A percentile compares a stretch with the other conserved stretches of the same genome.
Evolutionary conservation across 176 grass and related monocot genomes (phyloP).

Genomic region (Zizania latifolia): DNA sequence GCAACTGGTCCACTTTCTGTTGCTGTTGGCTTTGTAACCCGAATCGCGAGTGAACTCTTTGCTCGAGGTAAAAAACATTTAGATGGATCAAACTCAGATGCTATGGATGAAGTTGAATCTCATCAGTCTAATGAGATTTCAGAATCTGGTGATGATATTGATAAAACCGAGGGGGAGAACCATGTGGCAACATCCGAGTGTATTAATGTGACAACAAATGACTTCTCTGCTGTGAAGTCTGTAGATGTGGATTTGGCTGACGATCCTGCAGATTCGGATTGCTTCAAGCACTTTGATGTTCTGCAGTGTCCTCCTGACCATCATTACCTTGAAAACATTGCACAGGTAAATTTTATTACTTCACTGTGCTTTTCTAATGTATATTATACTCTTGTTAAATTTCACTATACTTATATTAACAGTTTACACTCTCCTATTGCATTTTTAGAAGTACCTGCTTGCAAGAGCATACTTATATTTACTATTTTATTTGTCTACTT

Average conservation of each 20-base stretch:
- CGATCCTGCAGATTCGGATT: conserved; percentile 34
- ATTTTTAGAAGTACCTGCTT: background rate
- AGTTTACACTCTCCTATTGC: background rate
- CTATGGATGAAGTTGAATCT: conserved; percentile 58
- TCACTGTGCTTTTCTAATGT: too few species aligned
- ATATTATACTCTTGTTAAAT: background rate
- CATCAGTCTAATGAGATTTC: conserved; percentile 43
- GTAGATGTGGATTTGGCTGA: conserved; percentile 33
- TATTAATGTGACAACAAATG: conserved; percentile 24
- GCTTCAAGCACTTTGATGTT: conserved; percentile 91
- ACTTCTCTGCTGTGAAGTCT: conserved; percentile 10
- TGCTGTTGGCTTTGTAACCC: conserved; percentile 74
- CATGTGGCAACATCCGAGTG: conserved; percentile 9
- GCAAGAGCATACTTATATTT: background rate
- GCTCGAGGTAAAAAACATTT: conserved; percentile 69
- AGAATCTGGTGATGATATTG: conserved; percentile 58
- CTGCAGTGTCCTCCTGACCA: conserved; percentile 67
- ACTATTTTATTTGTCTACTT: background rate
- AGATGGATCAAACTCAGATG: conserved; percentile 51
- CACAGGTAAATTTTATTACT: conserved; percentile 31
- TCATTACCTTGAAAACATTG: conserved; percentile 64
- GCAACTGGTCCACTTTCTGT: conserved; percentile 58
- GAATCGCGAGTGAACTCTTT: conserved; percentile 68
- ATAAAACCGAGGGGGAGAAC: conserved; percentile 36
- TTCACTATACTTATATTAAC: background rate